Percentiles rank a stretch among this genome's conserved stretches.
Evolutionary conservation across 345 rosid genomes (phyloP).

Genomic region (Gossypium stocksii): DNA sequence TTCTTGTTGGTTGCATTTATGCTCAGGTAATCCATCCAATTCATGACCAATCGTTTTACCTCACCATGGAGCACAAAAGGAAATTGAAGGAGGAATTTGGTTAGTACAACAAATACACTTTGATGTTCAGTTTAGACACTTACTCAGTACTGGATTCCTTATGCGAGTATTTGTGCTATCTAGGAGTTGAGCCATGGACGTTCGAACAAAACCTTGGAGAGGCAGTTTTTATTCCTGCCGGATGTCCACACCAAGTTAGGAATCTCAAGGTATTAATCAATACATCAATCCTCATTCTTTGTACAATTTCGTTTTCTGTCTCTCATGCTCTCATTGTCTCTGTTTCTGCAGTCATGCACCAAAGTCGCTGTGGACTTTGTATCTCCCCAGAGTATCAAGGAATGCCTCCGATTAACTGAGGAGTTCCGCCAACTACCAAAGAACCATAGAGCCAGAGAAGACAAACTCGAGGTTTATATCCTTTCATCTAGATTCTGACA

Average conservation of each 20-base stretch:
- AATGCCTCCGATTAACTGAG: slow-evolving; percentile 71
- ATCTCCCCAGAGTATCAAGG: slow-evolving; percentile 72
- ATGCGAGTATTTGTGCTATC: slow-evolving; percentile 6
- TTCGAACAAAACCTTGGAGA: slow-evolving; percentile 80
- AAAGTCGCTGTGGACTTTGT: slow-evolving; percentile 91
- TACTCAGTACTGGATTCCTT: no score
- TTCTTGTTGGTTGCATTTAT: not conserved
- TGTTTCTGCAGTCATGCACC: slow-evolving; percentile 62
- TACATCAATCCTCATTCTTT: not conserved
- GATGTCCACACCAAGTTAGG: slow-evolving; percentile 97
- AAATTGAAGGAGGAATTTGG: slow-evolving; percentile 79
- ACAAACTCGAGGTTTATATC: slow-evolving; percentile 72
- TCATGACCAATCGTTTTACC: slow-evolving; percentile 74
- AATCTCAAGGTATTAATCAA: slow-evolving; percentile 61
- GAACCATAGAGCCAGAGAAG: slow-evolving; percentile 80
- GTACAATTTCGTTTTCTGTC: not conserved
- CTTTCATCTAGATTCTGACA: not conserved
- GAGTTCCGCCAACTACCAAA: slow-evolving; percentile 84
- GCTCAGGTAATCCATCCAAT: slow-evolving; percentile 70
- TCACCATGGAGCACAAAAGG: slow-evolving; percentile 62
- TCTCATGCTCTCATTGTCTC: not conserved
- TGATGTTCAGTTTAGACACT: not conserved
- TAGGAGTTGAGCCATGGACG: slow-evolving; percentile 89
- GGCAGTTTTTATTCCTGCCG: slow-evolving; percentile 92
- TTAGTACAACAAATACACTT: slow-evolving; percentile 22